Base-by-base conservation (phyloP, 805 yeast species). In the Cyberlindnera xylosilytica region DNA sequence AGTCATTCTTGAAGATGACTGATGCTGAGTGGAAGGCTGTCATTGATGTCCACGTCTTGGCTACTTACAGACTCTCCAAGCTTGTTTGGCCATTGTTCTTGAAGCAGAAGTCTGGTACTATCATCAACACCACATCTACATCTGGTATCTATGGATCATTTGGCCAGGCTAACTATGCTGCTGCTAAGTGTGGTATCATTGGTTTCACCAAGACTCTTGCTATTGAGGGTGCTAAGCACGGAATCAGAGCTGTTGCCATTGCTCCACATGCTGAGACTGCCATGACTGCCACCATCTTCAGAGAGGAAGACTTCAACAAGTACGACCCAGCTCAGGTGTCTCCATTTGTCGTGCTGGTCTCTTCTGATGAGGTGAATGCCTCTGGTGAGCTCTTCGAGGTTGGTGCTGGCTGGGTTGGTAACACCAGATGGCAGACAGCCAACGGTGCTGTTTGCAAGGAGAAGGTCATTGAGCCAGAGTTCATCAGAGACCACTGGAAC, bases 241-340 rank as follows among this genome's bases (percentile, higher is more conserved):
- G 83, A 60, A 88, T 91, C 53, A 72, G 73, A 57, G 90, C 81
- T 44, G 87, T 90, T 61, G 78, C 80, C 28, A 81, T 89, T 62
- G 98, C 99, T 20, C 99, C 99, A 41, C 97, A 91, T 63, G 98
- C 98, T 22, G 97, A 91, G 60, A 91, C 99, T 34, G 90, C 95
- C 44, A 91, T 91, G 99, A 91, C 99, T 22, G 77, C 79, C 58
- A 85, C 96, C 6, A 81, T 91, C 36, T 86, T 91, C 68, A 76
- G 79, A 36, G 83, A 81, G 36, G 80, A 79, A 47, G 95, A 91
- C 65, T 76, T 83, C 54, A 87, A 87, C 66, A 79, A 82, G 54
- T 88, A 83, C 66, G 87, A 87, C 55, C 90, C 97, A 6, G 78
- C 81, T 39, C 87, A 80, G 63, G 97, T 91, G 36, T 93, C 97